Evolutionary conservation across 768 basidiomycete genomes (phyloP).

Genomic region (Neoboletus subvelutipes): DNA sequence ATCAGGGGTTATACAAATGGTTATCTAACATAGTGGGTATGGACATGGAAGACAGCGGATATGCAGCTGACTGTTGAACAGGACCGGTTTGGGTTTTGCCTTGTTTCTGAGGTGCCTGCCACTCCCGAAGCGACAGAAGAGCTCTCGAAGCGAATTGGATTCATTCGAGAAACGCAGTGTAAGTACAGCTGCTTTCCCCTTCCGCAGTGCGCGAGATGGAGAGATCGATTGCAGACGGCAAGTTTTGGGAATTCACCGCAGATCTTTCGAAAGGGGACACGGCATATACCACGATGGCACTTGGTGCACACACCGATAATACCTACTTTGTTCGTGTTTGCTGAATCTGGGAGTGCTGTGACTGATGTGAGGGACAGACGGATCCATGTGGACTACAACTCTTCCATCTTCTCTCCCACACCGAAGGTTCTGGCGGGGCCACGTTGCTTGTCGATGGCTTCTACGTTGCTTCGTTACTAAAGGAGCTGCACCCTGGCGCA

Average conservation of each 20-base stretch:
- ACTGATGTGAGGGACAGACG: conserved; percentile 48
- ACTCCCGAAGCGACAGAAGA: conserved; percentile 84
- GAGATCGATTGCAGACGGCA: conserved; percentile 66
- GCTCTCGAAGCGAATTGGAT: conserved; percentile 72
- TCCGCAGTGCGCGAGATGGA: conserved; percentile 24
- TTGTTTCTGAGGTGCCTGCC: conserved; percentile 76
- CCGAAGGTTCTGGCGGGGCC: conserved; percentile 78
- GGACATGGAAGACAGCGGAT: background rate
- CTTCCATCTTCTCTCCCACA: conserved; percentile 89
- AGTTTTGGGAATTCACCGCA: conserved; percentile 96
- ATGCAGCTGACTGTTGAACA: conserved; percentile 30
- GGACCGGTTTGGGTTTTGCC: conserved; percentile 88
- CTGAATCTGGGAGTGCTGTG: background rate
- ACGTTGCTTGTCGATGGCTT: conserved; percentile 96
- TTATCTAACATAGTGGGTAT: conserved; percentile 70
- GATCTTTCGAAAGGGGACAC: conserved; percentile 90
- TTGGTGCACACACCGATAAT: conserved; percentile 82
- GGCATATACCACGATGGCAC: conserved; percentile 86
- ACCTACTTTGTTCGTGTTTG: conserved; percentile 46
- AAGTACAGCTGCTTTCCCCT: conserved; percentile 7
- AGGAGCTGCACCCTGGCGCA: conserved; percentile 64
- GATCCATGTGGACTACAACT: conserved; percentile 95
- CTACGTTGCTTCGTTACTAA: conserved; percentile 81
- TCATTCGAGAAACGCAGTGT: conserved; percentile 87
- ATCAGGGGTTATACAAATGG: conserved; percentile 76